These are phyloP conservation scores for Kuraishia hungarica DNA, from an alignment of 805 yeast genomes.

Conservation along the genomic window DNA sequence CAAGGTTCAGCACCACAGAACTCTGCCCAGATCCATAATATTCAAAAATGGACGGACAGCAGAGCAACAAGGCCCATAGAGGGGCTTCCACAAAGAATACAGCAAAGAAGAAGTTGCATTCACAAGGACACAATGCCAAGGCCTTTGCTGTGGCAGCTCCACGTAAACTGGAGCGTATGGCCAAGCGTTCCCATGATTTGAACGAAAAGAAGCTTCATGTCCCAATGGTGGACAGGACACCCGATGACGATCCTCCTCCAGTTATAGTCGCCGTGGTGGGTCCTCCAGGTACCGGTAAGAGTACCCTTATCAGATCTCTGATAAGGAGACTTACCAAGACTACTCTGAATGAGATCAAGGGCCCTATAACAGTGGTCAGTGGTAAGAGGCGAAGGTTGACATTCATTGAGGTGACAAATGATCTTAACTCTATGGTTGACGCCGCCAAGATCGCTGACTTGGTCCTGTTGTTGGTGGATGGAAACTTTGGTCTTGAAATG, in stretches of 20 bases:
- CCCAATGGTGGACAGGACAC: constrained; percentile 96
- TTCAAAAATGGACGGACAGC: constrained; percentile 26
- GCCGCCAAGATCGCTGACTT: constrained; percentile 93
- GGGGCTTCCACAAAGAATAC: constrained; percentile 31
- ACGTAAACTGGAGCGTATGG: constrained; percentile 75
- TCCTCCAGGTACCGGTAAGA: constrained; percentile 97
- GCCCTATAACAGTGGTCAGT: constrained; percentile 94
- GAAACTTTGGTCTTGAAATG: constrained; percentile 98
- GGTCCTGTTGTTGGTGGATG: constrained; percentile 84
- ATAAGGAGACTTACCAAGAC: constrained; percentile 86
- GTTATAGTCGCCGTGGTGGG: constrained; percentile 95
- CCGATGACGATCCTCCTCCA: constrained; percentile 97
- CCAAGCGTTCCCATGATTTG: constrained; percentile 75
- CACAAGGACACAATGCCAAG: constrained; percentile 78
- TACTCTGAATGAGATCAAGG: constrained; percentile 76
- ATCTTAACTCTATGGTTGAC: constrained; percentile 92
- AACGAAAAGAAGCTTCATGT: constrained; percentile 84
- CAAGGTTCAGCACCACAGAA: neutral
- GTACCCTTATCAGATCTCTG: constrained; percentile 84
- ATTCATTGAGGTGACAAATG: constrained; percentile 87
- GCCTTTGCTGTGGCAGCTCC: constrained; percentile 84
- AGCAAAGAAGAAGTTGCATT: constrained; percentile 72
- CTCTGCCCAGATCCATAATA: neutral
- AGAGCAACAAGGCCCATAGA: constrained; percentile 78
- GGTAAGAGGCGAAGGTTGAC: constrained; percentile 92